These are phyloP conservation scores for Backusella parvicylindrica DNA, from an alignment of 192 early-diverging fungal genomes.

Conservation along the genomic window DNA sequence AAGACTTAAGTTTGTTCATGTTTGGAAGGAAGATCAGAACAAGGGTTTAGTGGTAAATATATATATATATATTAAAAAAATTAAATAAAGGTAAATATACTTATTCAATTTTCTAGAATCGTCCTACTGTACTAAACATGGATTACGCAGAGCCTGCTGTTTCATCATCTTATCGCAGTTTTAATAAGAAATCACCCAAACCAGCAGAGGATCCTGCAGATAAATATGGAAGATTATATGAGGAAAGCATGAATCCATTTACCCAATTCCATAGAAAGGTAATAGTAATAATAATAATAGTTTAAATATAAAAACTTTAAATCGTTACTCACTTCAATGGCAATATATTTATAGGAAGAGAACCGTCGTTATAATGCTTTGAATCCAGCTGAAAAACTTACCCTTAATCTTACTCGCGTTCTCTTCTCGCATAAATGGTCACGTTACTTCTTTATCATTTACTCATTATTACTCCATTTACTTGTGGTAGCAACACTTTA, in stretches of 20 bases:
- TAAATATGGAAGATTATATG: conserved; percentile 79
- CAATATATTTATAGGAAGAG: conserved; percentile 54
- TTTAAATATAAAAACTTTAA: not conserved
- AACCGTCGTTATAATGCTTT: conserved; percentile 64
- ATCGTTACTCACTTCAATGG: not conserved
- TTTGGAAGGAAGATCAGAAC: conserved; percentile 41
- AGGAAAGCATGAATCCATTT: conserved; percentile 89
- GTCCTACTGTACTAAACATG: conserved; percentile 19
- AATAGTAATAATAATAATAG: not conserved
- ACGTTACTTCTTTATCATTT: conserved; percentile 62
- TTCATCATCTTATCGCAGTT: conserved; percentile 6
- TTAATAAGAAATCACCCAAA: conserved; percentile 20
- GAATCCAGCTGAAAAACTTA: conserved; percentile 73
- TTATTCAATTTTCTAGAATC: conserved; percentile 7
- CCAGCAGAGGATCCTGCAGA: conserved; percentile 46
- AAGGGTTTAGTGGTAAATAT: conserved; percentile 19
- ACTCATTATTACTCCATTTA: conserved; percentile 71
- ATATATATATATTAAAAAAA: not conserved
- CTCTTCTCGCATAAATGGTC: conserved; percentile 67
- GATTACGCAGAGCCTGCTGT: conserved; percentile 7
- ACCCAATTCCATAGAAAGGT: conserved; percentile 70
- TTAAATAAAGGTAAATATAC: not conserved
- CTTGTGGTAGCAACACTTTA: conserved; percentile 76
- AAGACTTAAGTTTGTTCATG: conserved; percentile 83
- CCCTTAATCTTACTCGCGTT: conserved; percentile 58